A percentile compares a stretch with the other conserved stretches of the same genome.
Evolutionary conservation across 2,329 filamentous ascomycete genomes (phyloP).

Genomic region (Coniochaeta ligniaria): DNA sequence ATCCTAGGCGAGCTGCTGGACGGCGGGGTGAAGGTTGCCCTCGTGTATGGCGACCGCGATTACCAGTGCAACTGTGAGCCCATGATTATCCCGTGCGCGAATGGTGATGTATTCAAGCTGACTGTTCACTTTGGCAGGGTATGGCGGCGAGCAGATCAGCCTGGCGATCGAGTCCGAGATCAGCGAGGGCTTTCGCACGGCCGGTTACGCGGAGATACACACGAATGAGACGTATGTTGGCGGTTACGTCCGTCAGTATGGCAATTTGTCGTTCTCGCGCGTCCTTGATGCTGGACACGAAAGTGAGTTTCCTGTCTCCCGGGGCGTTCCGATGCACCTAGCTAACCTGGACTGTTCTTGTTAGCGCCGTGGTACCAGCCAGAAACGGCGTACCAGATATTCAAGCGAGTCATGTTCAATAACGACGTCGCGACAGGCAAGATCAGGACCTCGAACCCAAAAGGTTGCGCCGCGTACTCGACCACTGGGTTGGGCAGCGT

Average conservation of each 20-base stretch:
- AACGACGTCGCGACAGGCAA: conserved; percentile 39
- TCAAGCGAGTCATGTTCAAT: conserved; percentile 40
- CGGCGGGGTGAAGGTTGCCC: conserved; percentile 43
- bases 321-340: neutral
- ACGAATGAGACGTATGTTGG: conserved; percentile 52
- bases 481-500: conserved; percentile 3
- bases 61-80: conserved; percentile 36
- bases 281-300: conserved; percentile 50
- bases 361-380: conserved; percentile 39
- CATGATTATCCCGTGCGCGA: neutral
- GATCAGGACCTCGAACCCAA: conserved; percentile 4
- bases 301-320: neutral
- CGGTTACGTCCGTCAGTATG: conserved; percentile 59
- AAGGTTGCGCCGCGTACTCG: neutral
- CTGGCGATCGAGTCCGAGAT: conserved; percentile 49
- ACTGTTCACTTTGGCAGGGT: conserved; percentile 23
- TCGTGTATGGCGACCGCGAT: conserved; percentile 51
- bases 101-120: neutral
- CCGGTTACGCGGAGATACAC: conserved; percentile 58
- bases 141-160: conserved; percentile 40
- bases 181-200: conserved; percentile 50
- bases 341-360: neutral
- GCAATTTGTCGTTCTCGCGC: conserved; percentile 52
- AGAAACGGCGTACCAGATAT: conserved; percentile 34
- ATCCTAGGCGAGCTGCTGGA: conserved; percentile 44